Evolutionary conservation across 345 rosid species (phyloP).

Genomic region (Gossypium ekmanianum): DNA sequence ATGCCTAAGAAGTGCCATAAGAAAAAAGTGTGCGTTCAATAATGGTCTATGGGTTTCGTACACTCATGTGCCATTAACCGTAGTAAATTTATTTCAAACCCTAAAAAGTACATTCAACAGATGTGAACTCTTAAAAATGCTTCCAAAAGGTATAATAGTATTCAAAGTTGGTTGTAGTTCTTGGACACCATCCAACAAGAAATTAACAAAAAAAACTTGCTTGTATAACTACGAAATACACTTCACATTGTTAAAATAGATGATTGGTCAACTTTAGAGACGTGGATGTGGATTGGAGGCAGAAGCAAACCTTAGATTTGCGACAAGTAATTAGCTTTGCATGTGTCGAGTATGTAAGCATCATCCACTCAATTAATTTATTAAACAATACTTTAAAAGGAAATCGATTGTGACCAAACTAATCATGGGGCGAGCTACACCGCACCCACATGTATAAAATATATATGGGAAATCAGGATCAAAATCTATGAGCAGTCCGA

Average conservation of each 20-base stretch:
- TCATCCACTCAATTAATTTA: slow-evolving; percentile 5
- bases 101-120: neutral
- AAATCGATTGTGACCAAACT: neutral
- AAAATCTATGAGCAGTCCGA: slow-evolving; percentile 8
- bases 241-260: neutral
- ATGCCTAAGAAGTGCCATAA: too few species aligned
- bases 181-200: slow-evolving; percentile 37
- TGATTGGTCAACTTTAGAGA: slow-evolving; percentile 33
- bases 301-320: slow-evolving; percentile 20
- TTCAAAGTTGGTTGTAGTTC: slow-evolving; percentile 56
- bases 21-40: too few species aligned
- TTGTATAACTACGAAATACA: neutral
- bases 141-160: neutral
- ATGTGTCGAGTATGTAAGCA: slow-evolving; percentile 1
- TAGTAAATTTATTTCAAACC: neutral
- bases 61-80: neutral
- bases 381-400: neutral
- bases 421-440: neutral
- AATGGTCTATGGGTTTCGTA: too few species aligned
- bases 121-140: slow-evolving; percentile 17
- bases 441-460: slow-evolving; percentile 8
- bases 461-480: slow-evolving; percentile 16
- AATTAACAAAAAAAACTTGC: slow-evolving; percentile 43
- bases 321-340: slow-evolving; percentile 36
- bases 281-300: slow-evolving; percentile 1